Evolutionary conservation across 305 asterid species (phyloP).

Genomic region (Fraxinus sp.): DNA sequence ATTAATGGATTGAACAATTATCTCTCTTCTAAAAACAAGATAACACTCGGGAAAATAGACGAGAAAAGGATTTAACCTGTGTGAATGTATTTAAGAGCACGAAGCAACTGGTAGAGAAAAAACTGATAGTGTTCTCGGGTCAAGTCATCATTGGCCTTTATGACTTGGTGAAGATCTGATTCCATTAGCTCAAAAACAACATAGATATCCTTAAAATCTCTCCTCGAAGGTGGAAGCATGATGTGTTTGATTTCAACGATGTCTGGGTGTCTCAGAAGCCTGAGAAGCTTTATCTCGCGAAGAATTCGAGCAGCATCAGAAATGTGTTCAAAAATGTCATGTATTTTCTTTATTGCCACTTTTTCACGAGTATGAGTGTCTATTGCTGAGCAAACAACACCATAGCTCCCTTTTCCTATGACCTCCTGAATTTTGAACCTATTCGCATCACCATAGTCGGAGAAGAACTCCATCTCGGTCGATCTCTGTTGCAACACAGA

Average conservation of each 20-base stretch:
- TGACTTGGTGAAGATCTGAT: too few species aligned
- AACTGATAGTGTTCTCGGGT: constrained; percentile 48
- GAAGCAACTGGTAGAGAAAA: constrained; percentile 84
- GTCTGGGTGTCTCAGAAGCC: constrained; percentile 87
- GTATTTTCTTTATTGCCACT: constrained; percentile 89
- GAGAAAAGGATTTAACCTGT: constrained; percentile 49
- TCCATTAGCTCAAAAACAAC: too few species aligned
- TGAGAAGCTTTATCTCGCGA: constrained; percentile 80
- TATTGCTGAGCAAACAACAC: constrained; percentile 86
- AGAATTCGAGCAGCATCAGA: constrained; percentile 91
- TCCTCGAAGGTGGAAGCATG: constrained; percentile 85
- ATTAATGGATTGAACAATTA: not conserved
- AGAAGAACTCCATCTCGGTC: constrained; percentile 77
- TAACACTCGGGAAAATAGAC: not conserved
- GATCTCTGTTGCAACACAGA: constrained; percentile 47
- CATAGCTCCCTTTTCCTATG: constrained; percentile 91
- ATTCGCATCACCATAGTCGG: constrained; percentile 87
- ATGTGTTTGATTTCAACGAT: constrained; percentile 85
- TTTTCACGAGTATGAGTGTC: constrained; percentile 79
- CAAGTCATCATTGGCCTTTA: too few species aligned
- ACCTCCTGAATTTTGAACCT: constrained; percentile 77
- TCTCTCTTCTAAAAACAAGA: not conserved
- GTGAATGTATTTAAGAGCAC: constrained; percentile 81
- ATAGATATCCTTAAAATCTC: too few species aligned
- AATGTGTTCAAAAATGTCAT: constrained; percentile 71